Conservation (phyloP, 805 yeast species). For the Yamadazyma endophytica region DNA sequence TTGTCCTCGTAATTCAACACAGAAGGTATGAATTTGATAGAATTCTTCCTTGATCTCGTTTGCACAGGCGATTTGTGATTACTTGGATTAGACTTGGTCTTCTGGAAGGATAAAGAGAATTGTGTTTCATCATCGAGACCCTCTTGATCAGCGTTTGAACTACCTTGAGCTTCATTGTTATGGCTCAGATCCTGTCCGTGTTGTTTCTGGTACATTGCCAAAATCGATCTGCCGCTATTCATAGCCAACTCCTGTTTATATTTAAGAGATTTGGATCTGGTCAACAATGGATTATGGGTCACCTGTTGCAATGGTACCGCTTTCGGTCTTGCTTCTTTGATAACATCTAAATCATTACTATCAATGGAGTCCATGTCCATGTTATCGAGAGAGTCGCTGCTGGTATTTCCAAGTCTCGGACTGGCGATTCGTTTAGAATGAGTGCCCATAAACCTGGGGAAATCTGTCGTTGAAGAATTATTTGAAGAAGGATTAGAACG, state of each 20-base stretch:
- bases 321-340: slow-evolving; percentile 13
- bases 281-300: slow-evolving; percentile 8
- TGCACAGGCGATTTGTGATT: not conserved
- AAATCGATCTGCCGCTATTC: slow-evolving; percentile 9
- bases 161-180: slow-evolving; percentile 1
- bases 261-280: slow-evolving; percentile 21
- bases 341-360: slow-evolving; percentile 16
- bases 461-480: slow-evolving; percentile 12
- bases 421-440: slow-evolving; percentile 4
- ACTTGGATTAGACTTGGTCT: not conserved
- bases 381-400: no score
- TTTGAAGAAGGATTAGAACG: slow-evolving; percentile 13
- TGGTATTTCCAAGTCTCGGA: slow-evolving; percentile 13
- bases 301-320: slow-evolving; percentile 4
- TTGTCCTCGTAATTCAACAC: slow-evolving; percentile 9
- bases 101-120: slow-evolving; percentile 11
- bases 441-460: slow-evolving; percentile 11
- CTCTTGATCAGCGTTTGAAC: slow-evolving; percentile 1
- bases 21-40: slow-evolving; percentile 30
- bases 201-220: slow-evolving; percentile 12
- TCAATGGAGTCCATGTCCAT: slow-evolving; percentile 7
- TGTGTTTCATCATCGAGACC: slow-evolving; percentile 10
- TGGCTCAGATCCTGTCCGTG: slow-evolving; percentile 3
- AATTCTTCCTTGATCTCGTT: slow-evolving; percentile 19
- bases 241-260: slow-evolving; percentile 12